Percentiles rank a stretch among this genome's conserved stretches.
These are phyloP conservation scores for Linum tenue DNA, from an alignment of 345 rosid species.

Conservation along the genomic window DNA sequence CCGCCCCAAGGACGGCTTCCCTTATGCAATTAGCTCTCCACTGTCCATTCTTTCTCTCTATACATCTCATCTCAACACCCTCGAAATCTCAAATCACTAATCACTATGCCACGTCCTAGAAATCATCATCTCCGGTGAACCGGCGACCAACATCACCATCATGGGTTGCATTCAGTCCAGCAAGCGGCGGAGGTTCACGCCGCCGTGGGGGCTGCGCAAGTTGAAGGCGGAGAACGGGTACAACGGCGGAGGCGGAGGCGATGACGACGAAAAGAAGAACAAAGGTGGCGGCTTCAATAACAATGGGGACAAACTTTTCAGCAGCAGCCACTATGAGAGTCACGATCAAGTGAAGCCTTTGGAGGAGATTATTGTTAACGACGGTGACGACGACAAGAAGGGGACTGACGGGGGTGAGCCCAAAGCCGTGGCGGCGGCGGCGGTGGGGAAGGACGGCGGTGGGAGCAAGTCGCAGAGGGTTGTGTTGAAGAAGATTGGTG, in stretches of 20 bases:
- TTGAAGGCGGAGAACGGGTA: background rate
- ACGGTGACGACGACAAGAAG: too few species aligned
- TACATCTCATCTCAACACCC: too few species aligned
- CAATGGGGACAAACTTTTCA: too few species aligned
- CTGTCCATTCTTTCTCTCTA: too few species aligned
- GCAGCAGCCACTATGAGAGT: background rate
- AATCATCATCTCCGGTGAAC: background rate
- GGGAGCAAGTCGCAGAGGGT: conserved; percentile 17
- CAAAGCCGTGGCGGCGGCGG: too few species aligned
- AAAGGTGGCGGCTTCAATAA: background rate
- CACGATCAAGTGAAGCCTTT: background rate
- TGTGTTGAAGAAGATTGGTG: conserved; percentile 31
- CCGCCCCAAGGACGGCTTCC: too few species aligned
- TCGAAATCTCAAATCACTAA: background rate
- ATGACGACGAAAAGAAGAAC: too few species aligned
- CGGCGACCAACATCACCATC: background rate
- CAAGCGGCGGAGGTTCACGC: background rate
- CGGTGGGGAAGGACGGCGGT: conserved; percentile 5
- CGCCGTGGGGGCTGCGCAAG: background rate
- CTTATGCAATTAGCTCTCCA: too few species aligned
- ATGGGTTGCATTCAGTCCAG: background rate
- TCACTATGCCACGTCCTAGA: background rate
- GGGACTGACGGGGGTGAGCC: too few species aligned
- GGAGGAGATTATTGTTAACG: background rate
- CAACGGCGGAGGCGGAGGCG: too few species aligned